These are phyloP conservation scores for Chaetomium olivaceum DNA, from an alignment of 2,329 filamentous ascomycete species.

Conservation along the genomic window DNA sequence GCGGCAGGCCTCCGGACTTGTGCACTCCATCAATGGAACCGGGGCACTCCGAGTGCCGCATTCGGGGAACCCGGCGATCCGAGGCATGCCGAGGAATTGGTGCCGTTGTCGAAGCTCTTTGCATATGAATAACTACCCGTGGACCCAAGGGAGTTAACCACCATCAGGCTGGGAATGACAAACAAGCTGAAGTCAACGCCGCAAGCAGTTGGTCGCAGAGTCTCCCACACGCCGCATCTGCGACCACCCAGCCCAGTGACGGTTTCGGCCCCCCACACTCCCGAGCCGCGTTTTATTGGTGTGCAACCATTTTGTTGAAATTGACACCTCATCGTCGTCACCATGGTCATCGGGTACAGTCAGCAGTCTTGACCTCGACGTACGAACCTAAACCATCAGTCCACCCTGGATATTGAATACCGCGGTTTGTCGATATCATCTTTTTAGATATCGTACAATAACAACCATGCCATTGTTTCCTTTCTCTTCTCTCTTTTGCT, in stretches of 20 bases:
- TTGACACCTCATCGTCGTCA: slow-evolving; percentile 21
- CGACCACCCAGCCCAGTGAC: neutral
- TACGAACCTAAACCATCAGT: too few species aligned
- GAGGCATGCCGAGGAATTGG: too few species aligned
- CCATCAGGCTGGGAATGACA: neutral
- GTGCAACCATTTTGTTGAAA: slow-evolving; percentile 3
- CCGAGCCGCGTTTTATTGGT: neutral
- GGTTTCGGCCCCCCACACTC: neutral
- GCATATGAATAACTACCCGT: too few species aligned
- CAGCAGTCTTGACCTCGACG: neutral
- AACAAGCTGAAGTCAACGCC: slow-evolving; percentile 1
- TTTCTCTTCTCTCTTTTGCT: neutral
- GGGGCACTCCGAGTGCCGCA: too few species aligned
- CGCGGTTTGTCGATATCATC: neutral
- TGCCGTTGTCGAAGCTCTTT: too few species aligned
- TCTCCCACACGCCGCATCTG: neutral
- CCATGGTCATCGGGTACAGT: neutral
- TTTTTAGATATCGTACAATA: too few species aligned
- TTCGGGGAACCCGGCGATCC: too few species aligned
- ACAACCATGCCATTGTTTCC: too few species aligned
- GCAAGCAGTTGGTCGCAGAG: slow-evolving; percentile 19
- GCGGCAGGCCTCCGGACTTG: neutral
- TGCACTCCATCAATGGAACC: too few species aligned
- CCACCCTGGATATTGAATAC: neutral
- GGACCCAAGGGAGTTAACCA: too few species aligned